phyloP scores from a whole-genome alignment of 768 basidiomycete species.

The Boletus rufocinnamomeus region DNA sequence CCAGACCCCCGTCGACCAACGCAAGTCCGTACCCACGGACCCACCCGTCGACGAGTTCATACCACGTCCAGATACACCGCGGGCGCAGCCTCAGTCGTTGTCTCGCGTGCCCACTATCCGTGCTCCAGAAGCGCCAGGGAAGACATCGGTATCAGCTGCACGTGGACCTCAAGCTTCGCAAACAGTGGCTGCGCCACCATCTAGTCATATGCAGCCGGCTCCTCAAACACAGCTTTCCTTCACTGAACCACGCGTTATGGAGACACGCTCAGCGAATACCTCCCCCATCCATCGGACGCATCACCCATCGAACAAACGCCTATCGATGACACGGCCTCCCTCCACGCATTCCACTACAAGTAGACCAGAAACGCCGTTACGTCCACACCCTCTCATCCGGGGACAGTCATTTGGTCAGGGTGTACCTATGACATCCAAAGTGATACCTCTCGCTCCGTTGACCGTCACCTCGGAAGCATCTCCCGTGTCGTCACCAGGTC shows the following conservation, averaged over 20 bases:
- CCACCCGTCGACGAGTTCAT: constrained; percentile 20
- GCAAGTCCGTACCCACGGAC: constrained; percentile 14
- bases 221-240: constrained; percentile 20
- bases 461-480: constrained; percentile 57
- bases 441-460: constrained; percentile 57
- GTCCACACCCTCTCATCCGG: constrained; percentile 78
- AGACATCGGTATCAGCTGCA: constrained; percentile 17
- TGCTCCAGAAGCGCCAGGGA: constrained; percentile 28
- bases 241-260: constrained; percentile 24
- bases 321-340: constrained; percentile 55
- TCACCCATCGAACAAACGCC: constrained; percentile 41
- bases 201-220: constrained; percentile 14
- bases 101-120: constrained; percentile 38
- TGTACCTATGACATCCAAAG: constrained; percentile 39
- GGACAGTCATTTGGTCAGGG: constrained; percentile 63
- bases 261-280: constrained; percentile 42
- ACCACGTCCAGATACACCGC: constrained; percentile 33
- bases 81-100: constrained; percentile 33
- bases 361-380: constrained; percentile 42
- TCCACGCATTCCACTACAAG: constrained; percentile 60
- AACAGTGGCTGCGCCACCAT: constrained; percentile 13
- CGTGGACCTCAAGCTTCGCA: constrained; percentile 21
- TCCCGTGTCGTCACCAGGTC: constrained; percentile 43
- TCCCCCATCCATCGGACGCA: constrained; percentile 41
- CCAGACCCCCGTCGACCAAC: constrained; percentile 34